Conservation (phyloP, 1,284 basidiomycete species). For the Ganoderma leucocontextum region DNA sequence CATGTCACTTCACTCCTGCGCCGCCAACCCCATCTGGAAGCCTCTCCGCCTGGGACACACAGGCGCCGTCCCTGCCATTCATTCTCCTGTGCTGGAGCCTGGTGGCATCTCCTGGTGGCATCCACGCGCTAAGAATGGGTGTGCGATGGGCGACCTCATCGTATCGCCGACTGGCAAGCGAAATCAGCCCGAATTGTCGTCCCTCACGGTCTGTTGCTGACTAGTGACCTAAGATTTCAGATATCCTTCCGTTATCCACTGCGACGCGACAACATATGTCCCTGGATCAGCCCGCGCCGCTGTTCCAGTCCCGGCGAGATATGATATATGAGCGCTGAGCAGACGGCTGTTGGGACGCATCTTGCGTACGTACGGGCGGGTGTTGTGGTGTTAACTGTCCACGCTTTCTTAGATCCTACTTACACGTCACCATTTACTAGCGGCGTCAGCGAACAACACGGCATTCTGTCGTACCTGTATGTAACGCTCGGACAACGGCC, state of each 20-base stretch:
- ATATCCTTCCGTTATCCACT: not conserved
- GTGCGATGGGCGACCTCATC: not conserved
- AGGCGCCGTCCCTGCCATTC: not conserved
- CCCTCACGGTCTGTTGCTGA: not conserved
- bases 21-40: not conserved
- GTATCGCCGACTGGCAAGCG: not conserved
- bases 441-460: not conserved
- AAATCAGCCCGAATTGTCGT: not conserved
- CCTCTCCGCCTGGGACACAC: not conserved
- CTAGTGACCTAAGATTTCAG: not conserved
- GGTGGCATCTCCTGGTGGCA: not conserved
- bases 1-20: not conserved
- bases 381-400: not conserved
- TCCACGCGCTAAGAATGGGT: not conserved
- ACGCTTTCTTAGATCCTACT: not conserved
- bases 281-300: not conserved
- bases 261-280: not conserved
- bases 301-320: not conserved
- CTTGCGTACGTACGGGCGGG: constrained; percentile 1
- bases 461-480: too few relatives aligned
- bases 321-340: not conserved
- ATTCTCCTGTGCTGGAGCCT: not conserved
- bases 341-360: not conserved
- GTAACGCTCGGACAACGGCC: not conserved
- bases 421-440: not conserved